Base-by-base conservation (phyloP, 2,329 filamentous ascomycete genomes). In the Harringtonia aguacate region DNA sequence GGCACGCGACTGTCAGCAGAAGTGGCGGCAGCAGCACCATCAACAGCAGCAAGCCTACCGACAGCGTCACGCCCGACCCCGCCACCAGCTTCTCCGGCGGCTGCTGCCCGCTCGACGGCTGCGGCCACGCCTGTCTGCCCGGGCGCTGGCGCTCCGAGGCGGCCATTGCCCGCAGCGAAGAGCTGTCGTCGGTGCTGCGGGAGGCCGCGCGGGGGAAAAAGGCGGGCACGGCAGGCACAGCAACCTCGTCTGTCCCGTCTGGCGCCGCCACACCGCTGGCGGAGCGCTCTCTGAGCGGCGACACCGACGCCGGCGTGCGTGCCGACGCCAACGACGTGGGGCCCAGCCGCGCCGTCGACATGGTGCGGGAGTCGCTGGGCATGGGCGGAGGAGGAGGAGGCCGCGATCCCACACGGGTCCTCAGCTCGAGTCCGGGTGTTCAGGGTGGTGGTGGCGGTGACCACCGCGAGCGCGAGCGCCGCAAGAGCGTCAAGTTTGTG, bases 401-500 rank as follows among this genome's bases (percentile, higher is more conserved):
- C 43, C 50, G 41, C 36, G 54, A 38, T 44, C 38, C n/a, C 39
- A 57, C 15, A 57, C 55, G 58, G 0, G 67, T 73, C 3, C 51
- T 75, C 4, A 72, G 72, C 50, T 70, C 70, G 0, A 77, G 72
- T 43, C 72, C 72, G 1, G 69, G 68, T 2, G 53, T 62, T 43
- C 51, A 55, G 4, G 13, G 43, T 4, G 28, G 36, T 14, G 18
- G 27, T 27, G 38, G 21, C 27, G 39, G 33, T 12, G 27, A 28
- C 12, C 17, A 21, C 52, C 57, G 4, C 58, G 51, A 73, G 38
- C 59, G 73, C 46, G 77, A 79, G 56, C 64, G 75, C 50, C 67
- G 75, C 56, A 80, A 79, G 67, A 80, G 75, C 50, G 77, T 81
- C 52, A 81, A 81, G 62, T 77, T 81, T 59, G 70, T 68, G 3